Evolutionary conservation across 495 filamentous ascomycete genomes (phyloP).

Genomic region (Podospora pseudocomata): DNA sequence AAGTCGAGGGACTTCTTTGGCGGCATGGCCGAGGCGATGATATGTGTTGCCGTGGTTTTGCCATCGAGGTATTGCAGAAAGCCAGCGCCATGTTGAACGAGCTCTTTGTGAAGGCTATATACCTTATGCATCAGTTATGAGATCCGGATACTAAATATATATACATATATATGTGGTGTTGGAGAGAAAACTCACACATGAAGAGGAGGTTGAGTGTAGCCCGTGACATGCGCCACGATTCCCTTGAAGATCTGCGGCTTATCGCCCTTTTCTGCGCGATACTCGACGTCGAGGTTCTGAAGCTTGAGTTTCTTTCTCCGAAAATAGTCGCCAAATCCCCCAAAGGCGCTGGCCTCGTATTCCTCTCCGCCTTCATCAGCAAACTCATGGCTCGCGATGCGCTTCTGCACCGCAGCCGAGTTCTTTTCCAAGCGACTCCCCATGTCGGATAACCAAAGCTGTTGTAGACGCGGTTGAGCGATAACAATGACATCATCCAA

Average conservation of each 20-base stretch:
- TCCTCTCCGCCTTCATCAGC: conserved; percentile 77
- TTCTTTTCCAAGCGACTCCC: conserved; percentile 73
- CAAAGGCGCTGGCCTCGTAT: conserved; percentile 82
- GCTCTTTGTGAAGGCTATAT: conserved; percentile 63
- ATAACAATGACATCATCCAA: conserved; percentile 21
- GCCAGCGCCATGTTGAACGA: conserved; percentile 86
- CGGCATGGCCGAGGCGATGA: conserved; percentile 84
- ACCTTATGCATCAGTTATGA: not conserved
- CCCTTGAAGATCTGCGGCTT: conserved; percentile 85
- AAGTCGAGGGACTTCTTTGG: conserved; percentile 91
- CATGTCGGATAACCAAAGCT: conserved; percentile 52
- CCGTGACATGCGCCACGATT: conserved; percentile 83
- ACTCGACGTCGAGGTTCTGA: conserved; percentile 83
- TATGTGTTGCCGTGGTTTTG: conserved; percentile 91
- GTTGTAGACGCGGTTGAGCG: conserved; percentile 1
- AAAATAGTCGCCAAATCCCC: conserved; percentile 86
- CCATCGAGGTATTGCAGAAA: conserved; percentile 94
- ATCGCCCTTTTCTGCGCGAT: conserved; percentile 60
- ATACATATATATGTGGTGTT: too few relatives aligned
- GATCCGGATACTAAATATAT: not conserved
- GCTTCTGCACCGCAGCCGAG: conserved; percentile 73
- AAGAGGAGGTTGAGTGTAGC: conserved; percentile 87
- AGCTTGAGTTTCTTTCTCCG: conserved; percentile 92
- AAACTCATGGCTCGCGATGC: conserved; percentile 68
- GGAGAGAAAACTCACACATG: conserved; percentile 52